Conservation (phyloP, 495 filamentous ascomycete genomes). For the Talaromyces thailandensis region DNA sequence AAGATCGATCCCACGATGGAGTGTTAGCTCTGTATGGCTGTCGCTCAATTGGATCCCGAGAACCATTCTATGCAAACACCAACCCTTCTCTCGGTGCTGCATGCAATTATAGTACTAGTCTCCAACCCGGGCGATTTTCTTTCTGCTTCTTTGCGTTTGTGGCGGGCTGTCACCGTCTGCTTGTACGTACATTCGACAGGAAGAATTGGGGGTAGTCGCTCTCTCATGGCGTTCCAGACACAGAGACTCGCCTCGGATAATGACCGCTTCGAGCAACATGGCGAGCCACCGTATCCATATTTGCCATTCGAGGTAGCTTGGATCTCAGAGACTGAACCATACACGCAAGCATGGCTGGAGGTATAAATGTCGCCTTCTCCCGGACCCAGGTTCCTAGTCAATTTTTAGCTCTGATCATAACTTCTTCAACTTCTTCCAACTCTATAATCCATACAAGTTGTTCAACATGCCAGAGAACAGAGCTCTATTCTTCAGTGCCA, state of each 20-base stretch:
- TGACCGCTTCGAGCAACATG: neutral
- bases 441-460: neutral
- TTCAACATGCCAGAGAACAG: constrained; percentile 52
- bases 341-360: neutral
- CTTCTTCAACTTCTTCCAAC: neutral
- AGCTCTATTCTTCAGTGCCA: constrained; percentile 65
- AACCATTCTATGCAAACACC: neutral
- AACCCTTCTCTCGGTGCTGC: neutral
- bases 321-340: neutral
- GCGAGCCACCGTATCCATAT: neutral
- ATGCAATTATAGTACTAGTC: constrained; percentile 1
- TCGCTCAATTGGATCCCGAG: neutral
- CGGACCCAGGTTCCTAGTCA: neutral
- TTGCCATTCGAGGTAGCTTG: neutral
- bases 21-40: neutral
- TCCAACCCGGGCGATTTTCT: neutral
- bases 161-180: neutral
- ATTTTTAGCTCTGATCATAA: neutral
- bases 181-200: neutral
- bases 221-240: neutral
- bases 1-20: neutral
- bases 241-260: neutral
- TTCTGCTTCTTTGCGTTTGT: neutral
- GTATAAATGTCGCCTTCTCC: neutral
- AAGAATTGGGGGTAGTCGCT: neutral